Conservation (phyloP, 148 eudicot genomes). For the Silene latifolia region DNA sequence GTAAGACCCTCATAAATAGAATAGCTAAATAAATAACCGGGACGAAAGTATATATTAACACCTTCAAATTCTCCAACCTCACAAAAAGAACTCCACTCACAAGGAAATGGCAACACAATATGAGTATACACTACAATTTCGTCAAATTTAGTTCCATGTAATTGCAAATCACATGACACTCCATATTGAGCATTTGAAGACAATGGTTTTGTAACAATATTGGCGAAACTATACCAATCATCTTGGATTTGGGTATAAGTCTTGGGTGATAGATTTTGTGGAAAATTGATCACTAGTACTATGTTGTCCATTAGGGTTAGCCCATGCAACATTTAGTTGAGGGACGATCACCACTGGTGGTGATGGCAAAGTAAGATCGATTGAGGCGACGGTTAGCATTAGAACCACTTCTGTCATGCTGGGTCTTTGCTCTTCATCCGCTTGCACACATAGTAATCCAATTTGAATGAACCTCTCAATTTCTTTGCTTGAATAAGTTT, state of each 20-base stretch:
- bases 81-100: too few species aligned
- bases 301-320: neutral
- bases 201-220: too few species aligned
- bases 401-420: conserved; percentile 16
- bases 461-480: conserved; percentile 22
- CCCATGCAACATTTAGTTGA: neutral
- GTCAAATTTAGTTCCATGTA: too few species aligned
- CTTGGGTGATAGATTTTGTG: conserved; percentile 1
- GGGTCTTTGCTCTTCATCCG: conserved; percentile 14
- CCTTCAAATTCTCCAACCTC: too few species aligned
- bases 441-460: conserved; percentile 25
- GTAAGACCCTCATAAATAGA: too few species aligned
- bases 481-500: conserved; percentile 13
- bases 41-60: too few species aligned
- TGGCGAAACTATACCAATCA: neutral
- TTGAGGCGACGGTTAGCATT: conserved; percentile 22
- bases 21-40: too few species aligned
- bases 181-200: too few species aligned
- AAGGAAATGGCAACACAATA: too few species aligned
- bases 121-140: too few species aligned
- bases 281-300: neutral
- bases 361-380: conserved; percentile 16
- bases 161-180: too few species aligned
- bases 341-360: conserved; percentile 1
- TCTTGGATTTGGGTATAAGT: conserved; percentile 21